These are phyloP conservation scores for Sanghuangporus sanghuang DNA, from an alignment of 1,284 basidiomycete genomes.

Conservation along the genomic window DNA sequence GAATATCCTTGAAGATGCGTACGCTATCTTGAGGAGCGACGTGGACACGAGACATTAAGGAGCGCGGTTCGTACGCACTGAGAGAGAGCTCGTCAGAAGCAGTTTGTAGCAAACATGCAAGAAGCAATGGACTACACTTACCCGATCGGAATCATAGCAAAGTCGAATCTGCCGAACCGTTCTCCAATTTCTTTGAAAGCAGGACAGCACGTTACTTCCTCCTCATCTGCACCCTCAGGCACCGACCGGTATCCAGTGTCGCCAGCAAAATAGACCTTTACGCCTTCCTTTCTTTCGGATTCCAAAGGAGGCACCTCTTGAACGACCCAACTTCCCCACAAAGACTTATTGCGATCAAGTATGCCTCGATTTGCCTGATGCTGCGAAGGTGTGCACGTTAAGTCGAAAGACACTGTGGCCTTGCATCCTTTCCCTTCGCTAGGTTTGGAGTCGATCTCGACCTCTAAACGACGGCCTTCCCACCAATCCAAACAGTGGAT, in stretches of 20 bases:
- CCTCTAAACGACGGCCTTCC: constrained; percentile 42
- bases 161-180: constrained; percentile 53
- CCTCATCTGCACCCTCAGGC: constrained; percentile 41
- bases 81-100: neutral
- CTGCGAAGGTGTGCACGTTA: constrained; percentile 48
- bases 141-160: constrained; percentile 65
- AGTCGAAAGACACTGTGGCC: constrained; percentile 18
- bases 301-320: constrained; percentile 17
- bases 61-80: constrained; percentile 58
- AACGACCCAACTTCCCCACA: constrained; percentile 24
- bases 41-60: constrained; percentile 55
- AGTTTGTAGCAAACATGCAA: neutral
- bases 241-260: constrained; percentile 61
- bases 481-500: constrained; percentile 71
- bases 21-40: constrained; percentile 60
- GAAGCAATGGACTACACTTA: constrained; percentile 24
- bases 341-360: constrained; percentile 19
- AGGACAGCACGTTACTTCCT: constrained; percentile 53
- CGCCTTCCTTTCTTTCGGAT: constrained; percentile 16
- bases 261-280: constrained; percentile 61
- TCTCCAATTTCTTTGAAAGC: constrained; percentile 66
- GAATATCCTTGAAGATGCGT: constrained; percentile 56
- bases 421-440: neutral
- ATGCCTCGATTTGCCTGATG: constrained; percentile 37
- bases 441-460: constrained; percentile 20